Conservation (phyloP, 208 protist species). For the Leishmania turanica region DNA sequence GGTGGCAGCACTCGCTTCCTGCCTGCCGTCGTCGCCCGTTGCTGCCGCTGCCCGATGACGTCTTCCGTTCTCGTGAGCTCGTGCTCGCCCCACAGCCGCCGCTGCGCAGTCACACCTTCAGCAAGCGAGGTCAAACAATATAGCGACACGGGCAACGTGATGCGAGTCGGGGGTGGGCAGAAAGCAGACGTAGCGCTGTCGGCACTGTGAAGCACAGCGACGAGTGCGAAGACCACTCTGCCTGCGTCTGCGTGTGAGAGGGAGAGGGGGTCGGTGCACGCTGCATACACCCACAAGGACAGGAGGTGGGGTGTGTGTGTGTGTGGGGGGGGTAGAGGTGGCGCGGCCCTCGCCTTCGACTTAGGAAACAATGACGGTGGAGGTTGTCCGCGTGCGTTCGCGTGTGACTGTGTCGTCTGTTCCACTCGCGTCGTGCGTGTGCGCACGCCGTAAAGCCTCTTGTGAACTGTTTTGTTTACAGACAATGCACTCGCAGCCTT, state of each 20-base stretch:
- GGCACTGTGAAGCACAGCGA: background rate
- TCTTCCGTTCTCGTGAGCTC: background rate
- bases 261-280: background rate
- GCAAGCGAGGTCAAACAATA: background rate
- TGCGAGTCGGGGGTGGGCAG: background rate
- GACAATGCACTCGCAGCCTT: background rate
- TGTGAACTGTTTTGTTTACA: background rate
- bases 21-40: background rate
- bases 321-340: background rate
- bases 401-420: background rate
- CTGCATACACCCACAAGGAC: background rate
- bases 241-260: background rate
- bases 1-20: background rate
- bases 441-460: background rate
- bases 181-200: background rate
- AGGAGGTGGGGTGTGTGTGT: background rate
- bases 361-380: background rate
- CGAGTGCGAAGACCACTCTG: background rate
- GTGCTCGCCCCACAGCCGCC: background rate
- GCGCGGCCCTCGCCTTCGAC: background rate
- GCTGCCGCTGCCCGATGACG: background rate
- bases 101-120: background rate
- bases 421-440: background rate
- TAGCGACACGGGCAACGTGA: background rate
- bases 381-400: background rate